Conservation (phyloP, 805 yeast species). For the Candida maesae region DNA sequence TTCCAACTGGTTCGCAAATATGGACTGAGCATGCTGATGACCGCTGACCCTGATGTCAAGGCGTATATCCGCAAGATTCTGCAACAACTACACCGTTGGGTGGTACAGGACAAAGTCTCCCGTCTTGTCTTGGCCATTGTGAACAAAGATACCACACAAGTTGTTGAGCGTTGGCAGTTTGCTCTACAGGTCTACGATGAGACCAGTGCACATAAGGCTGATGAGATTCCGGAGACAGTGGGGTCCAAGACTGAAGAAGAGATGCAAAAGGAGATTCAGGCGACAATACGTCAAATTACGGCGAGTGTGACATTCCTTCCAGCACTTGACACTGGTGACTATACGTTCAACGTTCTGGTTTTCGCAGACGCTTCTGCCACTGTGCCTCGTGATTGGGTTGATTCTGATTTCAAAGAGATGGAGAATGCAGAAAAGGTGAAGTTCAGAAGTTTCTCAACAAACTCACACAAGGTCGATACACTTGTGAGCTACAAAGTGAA, state of each 20-base stretch:
- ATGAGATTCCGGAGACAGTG: constrained; percentile 1
- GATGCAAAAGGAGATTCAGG: constrained; percentile 74
- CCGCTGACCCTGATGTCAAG: constrained; percentile 73
- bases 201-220: constrained; percentile 11
- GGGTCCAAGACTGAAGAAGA: constrained; percentile 33
- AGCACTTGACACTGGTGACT: constrained; percentile 53
- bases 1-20: constrained; percentile 75
- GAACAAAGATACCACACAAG: constrained; percentile 60
- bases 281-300: constrained; percentile 82
- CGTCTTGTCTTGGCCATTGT: constrained; percentile 71
- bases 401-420: constrained; percentile 59
- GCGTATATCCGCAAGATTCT: constrained; percentile 64
- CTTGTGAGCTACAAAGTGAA: constrained; percentile 47
- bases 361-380: constrained; percentile 67
- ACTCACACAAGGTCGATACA: constrained; percentile 67
- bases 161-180: constrained; percentile 86
- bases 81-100: constrained; percentile 70
- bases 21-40: constrained; percentile 68
- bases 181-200: constrained; percentile 38
- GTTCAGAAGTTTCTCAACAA: constrained; percentile 65
- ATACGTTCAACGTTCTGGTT: constrained; percentile 82
- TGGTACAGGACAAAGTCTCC: constrained; percentile 62
- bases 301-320: constrained; percentile 87
- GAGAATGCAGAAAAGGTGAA: constrained; percentile 63
- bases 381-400: constrained; percentile 83